phyloP scores from a whole-genome alignment of 768 basidiomycete genomes.

The Psilocybe cubensis region DNA sequence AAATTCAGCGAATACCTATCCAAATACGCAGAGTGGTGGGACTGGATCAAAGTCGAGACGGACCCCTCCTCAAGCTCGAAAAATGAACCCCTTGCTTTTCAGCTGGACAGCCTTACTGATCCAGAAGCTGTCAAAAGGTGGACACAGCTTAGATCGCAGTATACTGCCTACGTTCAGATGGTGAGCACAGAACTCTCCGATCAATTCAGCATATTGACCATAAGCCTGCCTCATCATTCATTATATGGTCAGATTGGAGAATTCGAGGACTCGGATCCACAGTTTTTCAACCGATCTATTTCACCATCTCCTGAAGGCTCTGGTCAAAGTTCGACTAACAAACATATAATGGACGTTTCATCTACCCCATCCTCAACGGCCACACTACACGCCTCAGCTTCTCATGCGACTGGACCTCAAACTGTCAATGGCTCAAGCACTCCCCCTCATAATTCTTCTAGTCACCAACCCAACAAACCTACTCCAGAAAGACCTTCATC shows the following conservation, averaged over 20 bases:
- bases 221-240: background rate
- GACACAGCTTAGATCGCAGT: slow-evolving; percentile 9
- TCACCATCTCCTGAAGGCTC: background rate
- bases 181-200: background rate
- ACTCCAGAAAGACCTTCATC: too few relatives aligned
- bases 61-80: slow-evolving; percentile 1
- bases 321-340: too few relatives aligned
- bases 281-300: slow-evolving; percentile 1
- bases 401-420: too few relatives aligned
- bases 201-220: background rate
- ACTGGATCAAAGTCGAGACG: slow-evolving; percentile 15
- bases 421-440: too few relatives aligned
- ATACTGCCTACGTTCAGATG: slow-evolving; percentile 16
- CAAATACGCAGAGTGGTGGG: slow-evolving; percentile 15
- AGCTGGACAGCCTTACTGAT: slow-evolving; percentile 6
- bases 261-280: slow-evolving; percentile 11
- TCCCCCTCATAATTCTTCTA: too few relatives aligned
- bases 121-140: slow-evolving; percentile 7
- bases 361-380: too few relatives aligned
- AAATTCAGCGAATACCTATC: slow-evolving; percentile 13
- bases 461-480: too few relatives aligned
- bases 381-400: too few relatives aligned
- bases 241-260: slow-evolving; percentile 6
- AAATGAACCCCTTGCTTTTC: slow-evolving; percentile 1
- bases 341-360: too few relatives aligned